A percentile compares a stretch with the other conserved stretches of the same genome.
These are phyloP conservation scores for Trametes pubescens DNA, from an alignment of 1,284 basidiomycete genomes.

Conservation along the genomic window DNA sequence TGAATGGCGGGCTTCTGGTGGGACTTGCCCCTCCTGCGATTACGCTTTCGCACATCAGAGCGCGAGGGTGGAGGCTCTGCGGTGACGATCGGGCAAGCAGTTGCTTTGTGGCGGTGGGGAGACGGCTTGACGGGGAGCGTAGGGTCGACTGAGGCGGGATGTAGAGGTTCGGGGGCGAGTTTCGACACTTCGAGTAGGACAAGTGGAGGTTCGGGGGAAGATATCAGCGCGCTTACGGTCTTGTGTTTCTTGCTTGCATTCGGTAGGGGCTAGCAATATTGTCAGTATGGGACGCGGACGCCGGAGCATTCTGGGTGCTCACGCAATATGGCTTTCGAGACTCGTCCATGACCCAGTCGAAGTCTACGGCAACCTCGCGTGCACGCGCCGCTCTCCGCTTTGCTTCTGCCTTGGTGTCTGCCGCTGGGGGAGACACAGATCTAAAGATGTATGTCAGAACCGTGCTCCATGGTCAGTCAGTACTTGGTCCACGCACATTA, in stretches of 20 bases:
- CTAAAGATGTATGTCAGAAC: constrained; percentile 25
- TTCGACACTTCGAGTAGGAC: constrained; percentile 35
- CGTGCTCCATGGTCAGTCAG: background rate
- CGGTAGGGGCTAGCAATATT: constrained; percentile 17
- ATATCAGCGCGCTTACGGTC: constrained; percentile 17
- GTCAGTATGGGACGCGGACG: background rate
- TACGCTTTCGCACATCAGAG: constrained; percentile 20
- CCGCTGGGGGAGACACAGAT: constrained; percentile 39
- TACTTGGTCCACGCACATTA: constrained; percentile 33
- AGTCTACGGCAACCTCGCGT: constrained; percentile 43
- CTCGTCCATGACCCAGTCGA: constrained; percentile 38
- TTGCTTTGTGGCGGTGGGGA: constrained; percentile 33
- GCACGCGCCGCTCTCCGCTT: constrained; percentile 38
- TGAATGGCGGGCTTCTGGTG: constrained; percentile 31
- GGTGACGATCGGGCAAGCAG: constrained; percentile 32
- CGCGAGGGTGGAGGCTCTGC: background rate
- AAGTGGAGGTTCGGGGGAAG: constrained; percentile 19
- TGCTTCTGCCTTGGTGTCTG: constrained; percentile 43
- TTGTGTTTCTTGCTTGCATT: constrained; percentile 30
- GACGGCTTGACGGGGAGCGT: constrained; percentile 28
- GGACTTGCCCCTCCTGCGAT: constrained; percentile 27
- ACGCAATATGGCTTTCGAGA: constrained; percentile 36
- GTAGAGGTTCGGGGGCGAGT: constrained; percentile 18
- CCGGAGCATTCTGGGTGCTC: constrained; percentile 19
- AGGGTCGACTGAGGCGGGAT: constrained; percentile 14